phyloP scores from a whole-genome alignment of 768 basidiomycete genomes.

The Mrakia gelida region DNA sequence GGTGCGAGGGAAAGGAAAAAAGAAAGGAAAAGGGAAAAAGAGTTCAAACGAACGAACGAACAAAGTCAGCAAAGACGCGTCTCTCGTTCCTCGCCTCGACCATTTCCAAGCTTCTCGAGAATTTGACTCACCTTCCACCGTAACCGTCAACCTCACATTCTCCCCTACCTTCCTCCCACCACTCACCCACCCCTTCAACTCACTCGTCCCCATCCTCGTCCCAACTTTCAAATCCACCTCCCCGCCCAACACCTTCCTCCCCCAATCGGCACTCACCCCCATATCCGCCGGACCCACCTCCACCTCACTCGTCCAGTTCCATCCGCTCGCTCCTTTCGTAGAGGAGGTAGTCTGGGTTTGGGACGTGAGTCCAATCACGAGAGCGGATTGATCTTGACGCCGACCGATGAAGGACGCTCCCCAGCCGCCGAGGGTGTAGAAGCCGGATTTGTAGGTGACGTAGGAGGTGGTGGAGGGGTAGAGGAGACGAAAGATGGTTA shows the following conservation, averaged over 20 bases:
- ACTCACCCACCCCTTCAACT: conserved; percentile 16
- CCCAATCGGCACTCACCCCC: conserved; percentile 15
- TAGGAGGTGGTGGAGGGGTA: conserved; percentile 44
- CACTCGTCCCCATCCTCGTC: neutral
- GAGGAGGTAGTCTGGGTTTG: neutral
- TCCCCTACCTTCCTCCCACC: conserved; percentile 23
- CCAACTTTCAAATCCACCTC: conserved; percentile 27
- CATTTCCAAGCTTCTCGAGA: neutral
- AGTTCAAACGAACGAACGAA: too few relatives aligned
- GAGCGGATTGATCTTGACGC: conserved; percentile 29
- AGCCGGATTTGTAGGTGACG: conserved; percentile 37
- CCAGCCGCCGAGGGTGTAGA: conserved; percentile 8
- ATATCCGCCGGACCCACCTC: conserved; percentile 22
- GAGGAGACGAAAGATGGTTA: conserved; percentile 43
- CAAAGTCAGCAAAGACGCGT: too few relatives aligned
- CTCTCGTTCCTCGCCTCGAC: neutral
- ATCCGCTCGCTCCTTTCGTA: neutral
- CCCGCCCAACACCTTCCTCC: conserved; percentile 5
- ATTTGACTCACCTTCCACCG: conserved; percentile 14
- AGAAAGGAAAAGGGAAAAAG: too few relatives aligned
- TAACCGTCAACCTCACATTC: conserved; percentile 16
- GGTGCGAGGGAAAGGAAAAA: neutral
- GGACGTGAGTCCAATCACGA: conserved; percentile 35
- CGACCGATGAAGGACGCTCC: neutral
- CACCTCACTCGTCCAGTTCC: conserved; percentile 26